Percentiles rank a stretch among this genome's conserved stretches.
Conservation (phyloP, 768 basidiomycete species). For the Baorangia bicolor region DNA sequence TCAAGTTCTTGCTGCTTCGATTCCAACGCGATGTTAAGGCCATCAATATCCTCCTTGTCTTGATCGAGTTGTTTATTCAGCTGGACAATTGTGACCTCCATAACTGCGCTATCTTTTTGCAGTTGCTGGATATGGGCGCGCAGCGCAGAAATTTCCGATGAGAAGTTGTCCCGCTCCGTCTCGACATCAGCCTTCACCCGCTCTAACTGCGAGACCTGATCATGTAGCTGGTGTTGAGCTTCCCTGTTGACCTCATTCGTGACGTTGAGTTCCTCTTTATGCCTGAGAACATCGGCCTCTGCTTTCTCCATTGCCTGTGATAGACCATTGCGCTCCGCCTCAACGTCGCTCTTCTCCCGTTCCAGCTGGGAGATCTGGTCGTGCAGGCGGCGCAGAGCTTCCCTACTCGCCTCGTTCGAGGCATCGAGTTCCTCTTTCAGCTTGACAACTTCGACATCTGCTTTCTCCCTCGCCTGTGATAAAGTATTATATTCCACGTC, state of each 20-base stretch:
- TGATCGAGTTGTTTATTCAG: constrained; percentile 63
- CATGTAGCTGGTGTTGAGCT: constrained; percentile 30
- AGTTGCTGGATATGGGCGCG: constrained; percentile 65
- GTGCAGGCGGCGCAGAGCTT: constrained; percentile 28
- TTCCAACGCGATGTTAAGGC: constrained; percentile 90
- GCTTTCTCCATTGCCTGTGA: constrained; percentile 43
- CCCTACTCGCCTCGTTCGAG: constrained; percentile 42
- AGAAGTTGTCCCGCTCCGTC: constrained; percentile 30
- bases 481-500: neutral
- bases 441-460: constrained; percentile 15
- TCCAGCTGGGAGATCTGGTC: constrained; percentile 12
- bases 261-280: constrained; percentile 45
- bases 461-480: constrained; percentile 6
- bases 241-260: constrained; percentile 41
- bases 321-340: constrained; percentile 37
- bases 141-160: constrained; percentile 59
- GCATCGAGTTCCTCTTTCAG: constrained; percentile 46
- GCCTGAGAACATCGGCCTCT: constrained; percentile 18
- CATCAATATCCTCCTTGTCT: constrained; percentile 74
- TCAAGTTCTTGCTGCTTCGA: constrained; percentile 95
- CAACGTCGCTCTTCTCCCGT: constrained; percentile 53
- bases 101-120: constrained; percentile 79
- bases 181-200: constrained; percentile 58
- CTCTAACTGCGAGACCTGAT: constrained; percentile 10
- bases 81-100: constrained; percentile 77